Evolutionary conservation across 306 rosid genomes (phyloP).

Genomic region (Cucurbita pepo): DNA sequence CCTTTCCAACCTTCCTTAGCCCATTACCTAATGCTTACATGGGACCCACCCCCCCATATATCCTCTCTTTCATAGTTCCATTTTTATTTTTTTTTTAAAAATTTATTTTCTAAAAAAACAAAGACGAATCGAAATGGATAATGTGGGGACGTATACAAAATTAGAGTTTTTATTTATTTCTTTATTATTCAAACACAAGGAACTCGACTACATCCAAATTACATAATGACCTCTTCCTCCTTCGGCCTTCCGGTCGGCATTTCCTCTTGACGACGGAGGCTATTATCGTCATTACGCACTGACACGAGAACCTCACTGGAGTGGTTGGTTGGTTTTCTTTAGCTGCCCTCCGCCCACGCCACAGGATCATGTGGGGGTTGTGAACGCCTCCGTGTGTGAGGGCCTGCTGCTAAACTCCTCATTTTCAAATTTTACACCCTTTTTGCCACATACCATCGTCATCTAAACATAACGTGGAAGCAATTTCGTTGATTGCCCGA

Average conservation of each 20-base stretch:
- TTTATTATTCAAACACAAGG: not conserved
- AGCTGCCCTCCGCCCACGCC: slow-evolving; percentile 15
- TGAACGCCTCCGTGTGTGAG: slow-evolving; percentile 5
- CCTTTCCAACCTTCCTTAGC: not conserved
- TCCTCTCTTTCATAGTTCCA: not conserved
- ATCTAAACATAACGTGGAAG: slow-evolving; percentile 17
- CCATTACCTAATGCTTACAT: not conserved
- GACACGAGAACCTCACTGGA: slow-evolving; percentile 3
- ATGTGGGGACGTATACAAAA: not conserved
- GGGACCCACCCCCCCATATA: not conserved
- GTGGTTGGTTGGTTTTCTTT: slow-evolving; percentile 8
- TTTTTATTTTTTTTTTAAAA: not conserved
- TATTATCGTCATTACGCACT: slow-evolving; percentile 2
- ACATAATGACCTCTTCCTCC: not conserved
- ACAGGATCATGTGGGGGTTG: slow-evolving; percentile 13
- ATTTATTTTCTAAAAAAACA: not conserved
- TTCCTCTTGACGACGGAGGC: not conserved
- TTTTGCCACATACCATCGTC: not conserved
- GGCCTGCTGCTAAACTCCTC: not conserved
- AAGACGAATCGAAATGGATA: not conserved
- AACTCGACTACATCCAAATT: not conserved
- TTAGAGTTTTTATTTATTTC: not conserved
- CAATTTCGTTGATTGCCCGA: slow-evolving; percentile 2
- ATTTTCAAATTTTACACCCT: not conserved
- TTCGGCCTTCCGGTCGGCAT: not conserved